Evolutionary conservation across 352 stramenopile genomes (phyloP), one percentile per base, ranked within the genome.

Genomic region (Phytophthora brassicae): DNA sequence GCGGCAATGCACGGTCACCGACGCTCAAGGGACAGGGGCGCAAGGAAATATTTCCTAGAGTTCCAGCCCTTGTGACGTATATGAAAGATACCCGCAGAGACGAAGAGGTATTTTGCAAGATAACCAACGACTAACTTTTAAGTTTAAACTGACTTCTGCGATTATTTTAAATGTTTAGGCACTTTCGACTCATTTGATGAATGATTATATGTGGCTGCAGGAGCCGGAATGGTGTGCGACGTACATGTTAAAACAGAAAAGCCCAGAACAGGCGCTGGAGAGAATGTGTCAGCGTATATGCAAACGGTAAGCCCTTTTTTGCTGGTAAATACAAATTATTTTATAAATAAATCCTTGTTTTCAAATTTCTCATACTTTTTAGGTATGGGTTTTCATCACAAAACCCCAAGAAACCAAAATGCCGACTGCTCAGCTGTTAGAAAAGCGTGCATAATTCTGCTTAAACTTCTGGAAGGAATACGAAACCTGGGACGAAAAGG

Each of bases 301-400:
- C 43, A 36, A 49, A 19, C 43, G 22, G 43, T 49, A 50, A 50
- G 23, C 20, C 23, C 4, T 20, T 43, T 43, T 23, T 39, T 39
- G 33, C 2, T 48, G 33, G 13, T 3, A 43, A 43, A 43, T 12
- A 43, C n/a, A 16, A 43, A 23, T 43, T 43, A n/a, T 23, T 43
- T 86, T 33, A 54, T 75, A 31, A 51, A 60, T 29, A 31, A 3
- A 12, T 47, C 12, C 11, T 3, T 47, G 26, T 47, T 19, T 31
- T 47, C 16, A 31, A 13, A 14, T 47, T 61, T 64, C 28, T 11
- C 28, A 33, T 16, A 81, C 51, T 7, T 6, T 16, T 38, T n/a
- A 38, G 31, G 7, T 51, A 44, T 1, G 67, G 54, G n/a, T 75
- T 68, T 26, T 72, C 58, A 16, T 52, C 64, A 8, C 38, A 47